Base-by-base conservation (phyloP, 805 yeast genomes). In the Lachancea sp. region DNA sequence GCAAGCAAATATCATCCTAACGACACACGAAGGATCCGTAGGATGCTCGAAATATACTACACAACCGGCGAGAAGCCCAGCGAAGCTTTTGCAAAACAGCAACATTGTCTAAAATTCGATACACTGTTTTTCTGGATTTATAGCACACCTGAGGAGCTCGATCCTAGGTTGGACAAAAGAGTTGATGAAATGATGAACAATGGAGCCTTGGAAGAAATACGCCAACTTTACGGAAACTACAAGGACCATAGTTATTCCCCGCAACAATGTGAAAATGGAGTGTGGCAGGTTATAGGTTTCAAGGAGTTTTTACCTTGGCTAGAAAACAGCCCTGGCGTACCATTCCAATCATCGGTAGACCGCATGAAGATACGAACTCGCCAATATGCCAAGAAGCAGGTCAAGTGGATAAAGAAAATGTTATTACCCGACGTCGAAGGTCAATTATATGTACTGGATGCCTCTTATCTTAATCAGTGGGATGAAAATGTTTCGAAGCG, bases 271-370 rank as follows among this genome's bases (percentile, higher is more conserved):
- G 82, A 83, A 40, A 67, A 72, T 43, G 97, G 97, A 2, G 73
- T 90, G 0, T 88, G 88, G 88, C 97, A 92, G 63, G 96, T 85
- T 1, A 85, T 90, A 53, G 97, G 97, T 1, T 92, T 85, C 62
- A 85, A 86, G 57, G 96, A 87, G 54, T 87, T 87, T 55, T 55
- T 85, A 26, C 90, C 94, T 1, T 86, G 83, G 83, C 50, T 77
- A 18, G 47, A 52, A 23, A 31, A 56, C 6, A 58, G 51, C 0
- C 43, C 47, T 0, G 47, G 46, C 5, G 50, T 52, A 4, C 45
- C 51, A 12, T 71, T 72, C 38, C 56, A 56, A 3, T 66, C 63
- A 3, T 77, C 90, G 8, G 64, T 80, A 2, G 82, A 76, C 9
- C 69, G 76, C 24, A 92, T 92, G 97, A 89, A 90, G 56, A 63